These are phyloP conservation scores for Xylariales sp. DNA, from an alignment of 2,329 filamentous ascomycete genomes.

Conservation along the genomic window DNA sequence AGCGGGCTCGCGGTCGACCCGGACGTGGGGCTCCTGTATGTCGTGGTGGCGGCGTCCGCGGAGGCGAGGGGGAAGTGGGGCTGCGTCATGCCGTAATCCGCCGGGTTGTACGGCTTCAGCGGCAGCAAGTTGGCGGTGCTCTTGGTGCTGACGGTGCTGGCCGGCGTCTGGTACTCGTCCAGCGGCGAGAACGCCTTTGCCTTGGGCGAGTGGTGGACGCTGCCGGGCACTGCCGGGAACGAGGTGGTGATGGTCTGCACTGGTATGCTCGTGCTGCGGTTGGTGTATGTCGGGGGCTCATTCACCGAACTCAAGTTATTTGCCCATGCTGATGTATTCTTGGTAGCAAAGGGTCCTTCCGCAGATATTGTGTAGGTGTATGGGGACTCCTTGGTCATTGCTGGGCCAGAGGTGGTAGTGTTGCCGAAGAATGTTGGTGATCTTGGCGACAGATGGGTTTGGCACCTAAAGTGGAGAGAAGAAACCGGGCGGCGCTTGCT, in stretches of 20 bases:
- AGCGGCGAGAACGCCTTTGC: constrained; percentile 21
- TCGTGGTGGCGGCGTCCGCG: constrained; percentile 8
- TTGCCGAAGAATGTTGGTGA: constrained; percentile 31
- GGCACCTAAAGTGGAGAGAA: constrained; percentile 47
- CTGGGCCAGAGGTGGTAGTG: constrained; percentile 8
- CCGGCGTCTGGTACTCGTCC: constrained; percentile 19
- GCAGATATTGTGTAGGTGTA: constrained; percentile 25
- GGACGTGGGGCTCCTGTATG: constrained; percentile 22
- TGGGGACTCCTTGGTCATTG: too few species aligned
- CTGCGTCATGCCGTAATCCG: constrained; percentile 18
- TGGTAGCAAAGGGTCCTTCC: constrained; percentile 16
- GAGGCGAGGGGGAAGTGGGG: constrained; percentile 11
- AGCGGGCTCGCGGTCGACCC: constrained; percentile 23
- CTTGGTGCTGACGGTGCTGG: constrained; percentile 23
- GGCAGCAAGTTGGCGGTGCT: constrained; percentile 25
- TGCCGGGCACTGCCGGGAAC: constrained; percentile 19
- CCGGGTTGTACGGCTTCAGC: constrained; percentile 24
- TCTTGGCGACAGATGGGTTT: constrained; percentile 36
- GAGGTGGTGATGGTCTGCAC: constrained; percentile 20
- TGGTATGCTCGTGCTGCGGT: constrained; percentile 7
- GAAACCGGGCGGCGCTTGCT: constrained; percentile 33
- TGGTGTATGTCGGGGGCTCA: constrained; percentile 7
- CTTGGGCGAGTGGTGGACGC: constrained; percentile 25
- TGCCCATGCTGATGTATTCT: constrained; percentile 8
- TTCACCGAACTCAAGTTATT: constrained; percentile 6